phyloP scores from a whole-genome alignment of 768 basidiomycete species.

The Tubosaeta sp. region DNA sequence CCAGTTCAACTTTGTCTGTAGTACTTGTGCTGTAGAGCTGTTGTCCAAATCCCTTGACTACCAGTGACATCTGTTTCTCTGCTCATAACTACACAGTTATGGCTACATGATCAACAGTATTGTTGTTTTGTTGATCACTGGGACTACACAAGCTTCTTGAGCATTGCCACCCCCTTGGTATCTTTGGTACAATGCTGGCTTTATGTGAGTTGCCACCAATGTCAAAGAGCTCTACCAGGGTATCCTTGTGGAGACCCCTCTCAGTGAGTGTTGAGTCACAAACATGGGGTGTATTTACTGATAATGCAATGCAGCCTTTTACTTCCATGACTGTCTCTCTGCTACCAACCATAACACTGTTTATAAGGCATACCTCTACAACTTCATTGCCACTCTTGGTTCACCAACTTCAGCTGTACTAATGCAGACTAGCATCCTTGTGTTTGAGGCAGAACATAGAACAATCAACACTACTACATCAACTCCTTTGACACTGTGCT shows the following conservation, averaged over 20 bases:
- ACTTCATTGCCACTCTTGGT: constrained; percentile 74
- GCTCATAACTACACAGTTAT: constrained; percentile 72
- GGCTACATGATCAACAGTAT: constrained; percentile 99
- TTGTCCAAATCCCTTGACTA: no score
- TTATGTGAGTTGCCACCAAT: constrained; percentile 94
- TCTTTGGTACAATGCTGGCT: constrained; percentile 98
- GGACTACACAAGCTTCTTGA: constrained; percentile 93
- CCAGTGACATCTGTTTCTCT: no score
- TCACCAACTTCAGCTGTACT: constrained; percentile 77
- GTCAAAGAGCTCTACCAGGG: constrained; percentile 97
- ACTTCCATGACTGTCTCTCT: constrained; percentile 93
- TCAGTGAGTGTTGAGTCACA: constrained; percentile 57
- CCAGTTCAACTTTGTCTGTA: no score
- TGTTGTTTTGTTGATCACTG: constrained; percentile 93
- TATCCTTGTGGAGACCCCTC: constrained; percentile 94
- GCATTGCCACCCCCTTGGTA: constrained; percentile 93
- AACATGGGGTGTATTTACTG: constrained; percentile 3
- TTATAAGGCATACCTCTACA: constrained; percentile 95
- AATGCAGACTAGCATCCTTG: constrained; percentile 79
- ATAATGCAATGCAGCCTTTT: constrained; percentile 58
- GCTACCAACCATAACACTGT: constrained; percentile 97
- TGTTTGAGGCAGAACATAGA: constrained; percentile 95
- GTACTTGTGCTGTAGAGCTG: no score
- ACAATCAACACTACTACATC: constrained; percentile 94
- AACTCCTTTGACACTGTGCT: constrained; percentile 98